A percentile compares a stretch with the other conserved stretches of the same genome.
These are phyloP conservation scores for Stemphylium vesicarium DNA, from an alignment of 2,329 filamentous ascomycete species.

Conservation along the genomic window DNA sequence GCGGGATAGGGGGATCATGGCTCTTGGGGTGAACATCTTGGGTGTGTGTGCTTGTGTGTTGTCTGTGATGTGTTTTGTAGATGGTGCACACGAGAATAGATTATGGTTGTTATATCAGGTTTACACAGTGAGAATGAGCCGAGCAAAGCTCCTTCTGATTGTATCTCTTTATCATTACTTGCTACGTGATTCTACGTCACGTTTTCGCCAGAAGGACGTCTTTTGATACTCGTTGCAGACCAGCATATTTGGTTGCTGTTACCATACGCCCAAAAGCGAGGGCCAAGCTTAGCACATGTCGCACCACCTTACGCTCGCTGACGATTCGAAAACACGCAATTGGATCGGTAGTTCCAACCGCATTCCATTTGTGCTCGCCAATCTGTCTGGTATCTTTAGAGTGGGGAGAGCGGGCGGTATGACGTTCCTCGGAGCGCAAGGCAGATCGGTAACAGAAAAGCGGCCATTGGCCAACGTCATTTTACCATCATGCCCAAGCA, in stretches of 20 bases:
- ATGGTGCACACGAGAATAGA: too few relatives aligned
- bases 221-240: not conserved
- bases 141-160: not conserved
- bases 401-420: not conserved
- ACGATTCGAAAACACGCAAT: not conserved
- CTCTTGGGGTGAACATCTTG: not conserved
- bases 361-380: not conserved
- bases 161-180: too few relatives aligned
- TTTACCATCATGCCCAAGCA: slow-evolving; percentile 12
- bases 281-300: not conserved
- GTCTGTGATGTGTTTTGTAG: not conserved
- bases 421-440: not conserved
- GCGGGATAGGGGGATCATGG: slow-evolving; percentile 13
- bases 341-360: not conserved
- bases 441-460: too few relatives aligned
- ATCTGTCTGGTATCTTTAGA: not conserved
- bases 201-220: slow-evolving; percentile 1
- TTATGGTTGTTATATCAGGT: not conserved
- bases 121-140: not conserved
- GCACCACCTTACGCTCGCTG: not conserved
- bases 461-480: slow-evolving; percentile 15
- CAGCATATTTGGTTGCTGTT: not conserved
- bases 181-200: slow-evolving; percentile 8
- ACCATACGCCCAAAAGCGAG: not conserved
- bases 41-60: too few relatives aligned